Conservation (phyloP, 73 alveolate species). For the Tetrahymena thermophila region DNA sequence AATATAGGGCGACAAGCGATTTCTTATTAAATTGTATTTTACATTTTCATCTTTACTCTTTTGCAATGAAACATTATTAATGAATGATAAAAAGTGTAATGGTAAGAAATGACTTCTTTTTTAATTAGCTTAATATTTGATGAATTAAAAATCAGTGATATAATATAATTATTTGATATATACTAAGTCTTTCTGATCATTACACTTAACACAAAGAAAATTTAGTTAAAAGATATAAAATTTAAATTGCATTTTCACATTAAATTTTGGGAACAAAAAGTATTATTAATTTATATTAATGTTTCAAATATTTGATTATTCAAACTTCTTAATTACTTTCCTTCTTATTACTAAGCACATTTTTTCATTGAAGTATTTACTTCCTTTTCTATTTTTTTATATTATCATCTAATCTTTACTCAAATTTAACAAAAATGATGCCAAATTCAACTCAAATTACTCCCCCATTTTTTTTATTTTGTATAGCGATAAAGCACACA, state of each 20-base stretch:
- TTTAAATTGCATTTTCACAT: background rate
- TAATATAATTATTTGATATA: background rate
- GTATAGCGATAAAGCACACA: background rate
- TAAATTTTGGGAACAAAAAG: background rate
- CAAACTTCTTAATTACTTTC: background rate
- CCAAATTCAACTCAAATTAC: background rate
- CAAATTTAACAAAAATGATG: background rate
- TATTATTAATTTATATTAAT: background rate
- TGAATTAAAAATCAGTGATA: background rate
- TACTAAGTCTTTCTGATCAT: constrained; percentile 1
- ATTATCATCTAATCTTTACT: background rate
- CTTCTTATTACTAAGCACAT: background rate
- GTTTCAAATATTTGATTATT: background rate
- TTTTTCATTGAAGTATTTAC: background rate
- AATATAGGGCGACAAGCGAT: background rate
- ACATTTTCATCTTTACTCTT: background rate
- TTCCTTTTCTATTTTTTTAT: background rate
- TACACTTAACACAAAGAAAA: background rate
- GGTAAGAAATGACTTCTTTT: background rate
- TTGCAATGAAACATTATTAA: background rate
- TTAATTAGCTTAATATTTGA: background rate
- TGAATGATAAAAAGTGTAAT: background rate
- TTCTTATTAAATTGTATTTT: background rate
- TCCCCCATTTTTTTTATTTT: background rate
- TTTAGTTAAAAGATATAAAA: background rate